Percentiles rank a stretch among this genome's conserved stretches.
Evolutionary conservation across 106 monocot genomes (phyloP).

Genomic region (Acorus calamus): DNA sequence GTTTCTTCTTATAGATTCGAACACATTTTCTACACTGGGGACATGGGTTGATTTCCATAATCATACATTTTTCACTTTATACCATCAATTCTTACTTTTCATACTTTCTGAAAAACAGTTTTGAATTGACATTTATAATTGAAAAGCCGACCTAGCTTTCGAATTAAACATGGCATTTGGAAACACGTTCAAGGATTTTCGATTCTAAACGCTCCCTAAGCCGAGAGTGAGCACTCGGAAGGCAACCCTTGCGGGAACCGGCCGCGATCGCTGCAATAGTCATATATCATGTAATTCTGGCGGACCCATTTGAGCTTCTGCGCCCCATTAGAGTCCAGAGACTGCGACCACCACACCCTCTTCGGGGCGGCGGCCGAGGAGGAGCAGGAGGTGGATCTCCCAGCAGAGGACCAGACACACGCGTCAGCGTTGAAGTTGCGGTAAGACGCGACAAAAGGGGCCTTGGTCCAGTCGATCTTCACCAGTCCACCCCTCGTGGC

Average conservation of each 20-base stretch:
- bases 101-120: no score
- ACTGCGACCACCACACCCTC: conserved; percentile 11
- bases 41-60: no score
- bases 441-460: conserved; percentile 21
- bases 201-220: no score
- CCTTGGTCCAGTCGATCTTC: conserved; percentile 30
- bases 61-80: no score
- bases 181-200: no score
- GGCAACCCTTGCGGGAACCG: conserved; percentile 18
- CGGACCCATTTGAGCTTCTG: conserved; percentile 13
- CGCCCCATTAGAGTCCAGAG: not conserved
- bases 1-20: no score
- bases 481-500: conserved; percentile 26
- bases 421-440: conserved; percentile 10
- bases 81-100: no score
- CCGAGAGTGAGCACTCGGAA: conserved; percentile 11
- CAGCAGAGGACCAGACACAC: conserved; percentile 1
- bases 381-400: not conserved
- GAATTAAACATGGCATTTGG: no score
- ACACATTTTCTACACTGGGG: no score
- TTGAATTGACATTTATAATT: no score
- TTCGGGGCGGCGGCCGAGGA: not conserved
- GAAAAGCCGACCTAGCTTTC: no score
- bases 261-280: conserved; percentile 19
- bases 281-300: conserved; percentile 22